These are phyloP conservation scores for Sesbania bispinosa DNA, from an alignment of 306 rosid genomes.

Conservation along the genomic window DNA sequence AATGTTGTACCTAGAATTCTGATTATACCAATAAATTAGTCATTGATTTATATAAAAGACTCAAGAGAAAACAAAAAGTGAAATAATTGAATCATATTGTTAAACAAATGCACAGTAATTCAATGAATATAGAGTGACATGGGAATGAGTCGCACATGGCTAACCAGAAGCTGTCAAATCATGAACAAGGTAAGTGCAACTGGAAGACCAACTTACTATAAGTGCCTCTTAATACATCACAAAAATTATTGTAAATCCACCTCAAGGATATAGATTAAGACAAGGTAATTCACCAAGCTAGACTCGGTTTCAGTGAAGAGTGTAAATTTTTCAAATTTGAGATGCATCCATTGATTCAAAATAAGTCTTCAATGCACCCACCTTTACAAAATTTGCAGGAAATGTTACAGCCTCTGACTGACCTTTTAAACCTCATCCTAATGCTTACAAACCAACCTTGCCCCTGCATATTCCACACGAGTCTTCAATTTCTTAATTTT, in stretches of 20 bases:
- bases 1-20: no score
- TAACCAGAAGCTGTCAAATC: background rate
- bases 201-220: background rate
- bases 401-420: background rate
- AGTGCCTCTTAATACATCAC: background rate
- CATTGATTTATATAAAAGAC: no score
- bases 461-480: background rate
- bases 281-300: background rate
- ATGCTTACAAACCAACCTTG: background rate
- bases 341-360: background rate
- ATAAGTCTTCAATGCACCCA: background rate
- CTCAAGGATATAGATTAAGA: background rate
- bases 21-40: no score
- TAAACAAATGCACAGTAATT: no score
- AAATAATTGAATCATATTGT: no score
- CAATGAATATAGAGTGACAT: background rate
- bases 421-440: background rate
- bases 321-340: background rate
- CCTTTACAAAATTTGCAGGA: background rate
- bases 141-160: background rate
- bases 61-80: no score
- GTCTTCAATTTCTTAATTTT: background rate
- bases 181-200: background rate
- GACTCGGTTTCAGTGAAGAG: background rate
- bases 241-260: background rate